phyloP scores from a whole-genome alignment of 371 early-diverging fungal species.

The Choanephora cucurbitarum region DNA sequence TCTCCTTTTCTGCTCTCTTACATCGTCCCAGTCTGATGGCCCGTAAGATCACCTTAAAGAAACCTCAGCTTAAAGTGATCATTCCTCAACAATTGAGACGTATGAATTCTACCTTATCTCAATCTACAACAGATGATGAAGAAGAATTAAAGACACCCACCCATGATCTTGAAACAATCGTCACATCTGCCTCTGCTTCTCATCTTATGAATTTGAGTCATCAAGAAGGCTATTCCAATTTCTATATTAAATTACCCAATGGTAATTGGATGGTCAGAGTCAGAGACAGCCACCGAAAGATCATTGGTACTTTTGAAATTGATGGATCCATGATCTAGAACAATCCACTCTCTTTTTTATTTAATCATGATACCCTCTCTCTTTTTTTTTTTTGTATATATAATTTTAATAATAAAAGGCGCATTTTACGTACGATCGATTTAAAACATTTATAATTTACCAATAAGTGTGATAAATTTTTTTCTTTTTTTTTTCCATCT shows the following conservation, averaged over 20 bases:
- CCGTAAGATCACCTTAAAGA: constrained; percentile 13
- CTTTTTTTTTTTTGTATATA: too few species aligned
- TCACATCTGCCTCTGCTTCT: constrained; percentile 7
- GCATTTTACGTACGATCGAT: too few species aligned
- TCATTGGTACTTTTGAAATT: constrained; percentile 39
- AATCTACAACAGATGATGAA: background rate
- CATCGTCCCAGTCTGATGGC: constrained; percentile 21
- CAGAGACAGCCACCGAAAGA: constrained; percentile 34
- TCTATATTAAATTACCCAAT: constrained; percentile 39
- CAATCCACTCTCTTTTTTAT: too few species aligned
- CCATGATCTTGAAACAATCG: constrained; percentile 11
- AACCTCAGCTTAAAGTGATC: constrained; percentile 3
- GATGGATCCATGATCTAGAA: constrained; percentile 37
- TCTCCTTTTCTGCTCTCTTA: constrained; percentile 23
- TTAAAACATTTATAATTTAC: too few species aligned
- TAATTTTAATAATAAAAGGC: too few species aligned
- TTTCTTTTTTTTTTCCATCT: background rate
- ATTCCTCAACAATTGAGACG: background rate
- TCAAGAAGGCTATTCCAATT: constrained; percentile 37
- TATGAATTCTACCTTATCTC: background rate
- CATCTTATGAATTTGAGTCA: constrained; percentile 13
- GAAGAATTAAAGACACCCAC: constrained; percentile 4
- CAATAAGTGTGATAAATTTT: background rate
- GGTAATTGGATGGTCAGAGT: constrained; percentile 39
- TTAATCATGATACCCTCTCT: too few species aligned